phyloP scores from a whole-genome alignment of 768 basidiomycete genomes.

The Sporobolomyces phaffii region DNA sequence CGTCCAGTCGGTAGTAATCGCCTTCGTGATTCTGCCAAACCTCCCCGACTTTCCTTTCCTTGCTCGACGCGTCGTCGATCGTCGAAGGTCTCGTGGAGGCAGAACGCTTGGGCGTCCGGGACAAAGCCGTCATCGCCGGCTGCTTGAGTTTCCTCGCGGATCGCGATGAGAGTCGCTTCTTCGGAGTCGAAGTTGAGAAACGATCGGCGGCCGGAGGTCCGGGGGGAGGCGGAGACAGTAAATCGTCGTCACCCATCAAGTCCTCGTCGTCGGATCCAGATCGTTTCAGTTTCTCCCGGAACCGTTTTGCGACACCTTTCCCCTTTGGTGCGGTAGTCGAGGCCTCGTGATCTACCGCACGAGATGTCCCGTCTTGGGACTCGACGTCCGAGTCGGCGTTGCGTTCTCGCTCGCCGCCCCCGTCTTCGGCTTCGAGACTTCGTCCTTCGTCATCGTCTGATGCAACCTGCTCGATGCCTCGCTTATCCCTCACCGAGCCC shows the following conservation, averaged over 20 bases:
- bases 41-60: constrained; percentile 4
- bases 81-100: too few species aligned
- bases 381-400: constrained; percentile 33
- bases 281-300: constrained; percentile 1
- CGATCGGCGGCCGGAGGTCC: background rate
- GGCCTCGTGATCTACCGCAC: background rate
- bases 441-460: background rate
- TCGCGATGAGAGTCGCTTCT: constrained; percentile 2
- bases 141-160: constrained; percentile 11
- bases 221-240: constrained; percentile 10
- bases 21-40: constrained; percentile 33
- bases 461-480: constrained; percentile 11
- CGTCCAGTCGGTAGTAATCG: constrained; percentile 15
- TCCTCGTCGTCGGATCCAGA: constrained; percentile 18
- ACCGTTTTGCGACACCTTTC: constrained; percentile 10
- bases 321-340: too few species aligned
- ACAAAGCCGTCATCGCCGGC: too few species aligned
- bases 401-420: background rate
- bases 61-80: background rate
- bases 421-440: background rate
- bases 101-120: too few species aligned
- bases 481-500: constrained; percentile 15
- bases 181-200: background rate
- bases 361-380: background rate
- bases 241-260: constrained; percentile 30